These are phyloP conservation scores for Actinomucor elegans DNA, from an alignment of 371 early-diverging fungal species.

Conservation along the genomic window DNA sequence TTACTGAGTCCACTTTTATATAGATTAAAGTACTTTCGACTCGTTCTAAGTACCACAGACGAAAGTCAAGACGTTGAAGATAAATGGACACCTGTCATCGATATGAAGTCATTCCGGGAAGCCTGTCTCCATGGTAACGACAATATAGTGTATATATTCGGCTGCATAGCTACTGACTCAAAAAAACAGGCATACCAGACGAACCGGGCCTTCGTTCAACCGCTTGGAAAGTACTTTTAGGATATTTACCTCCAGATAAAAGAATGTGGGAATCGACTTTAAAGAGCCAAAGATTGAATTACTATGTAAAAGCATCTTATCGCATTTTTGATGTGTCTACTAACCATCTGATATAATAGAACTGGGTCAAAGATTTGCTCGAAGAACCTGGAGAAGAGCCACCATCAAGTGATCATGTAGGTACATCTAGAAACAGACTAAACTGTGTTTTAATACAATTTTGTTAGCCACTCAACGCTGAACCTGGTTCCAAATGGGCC, in stretches of 20 bases:
- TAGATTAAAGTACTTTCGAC: conserved; percentile 45
- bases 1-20: background rate
- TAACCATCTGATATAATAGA: conserved; percentile 17
- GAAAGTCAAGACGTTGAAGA: conserved; percentile 15
- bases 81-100: conserved; percentile 44
- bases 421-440: background rate
- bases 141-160: background rate
- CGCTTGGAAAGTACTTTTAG: conserved; percentile 75
- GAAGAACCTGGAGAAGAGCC: conserved; percentile 51
- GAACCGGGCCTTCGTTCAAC: conserved; percentile 64
- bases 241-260: conserved; percentile 77
- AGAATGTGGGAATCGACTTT: conserved; percentile 61
- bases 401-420: conserved; percentile 45
- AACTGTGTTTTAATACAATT: background rate
- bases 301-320: conserved; percentile 58
- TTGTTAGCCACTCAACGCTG: conserved; percentile 43
- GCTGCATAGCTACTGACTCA: background rate
- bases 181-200: conserved; percentile 70
- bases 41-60: conserved; percentile 28
- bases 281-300: conserved; percentile 52
- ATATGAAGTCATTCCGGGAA: conserved; percentile 51
- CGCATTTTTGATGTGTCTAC: background rate
- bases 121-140: conserved; percentile 51
- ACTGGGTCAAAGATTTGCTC: conserved; percentile 59
- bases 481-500: conserved; percentile 52